A percentile compares a stretch with the other conserved stretches of the same genome.
phyloP scores from a whole-genome alignment of 1,284 basidiomycete genomes.

The Apiotrichum montevideense region DNA sequence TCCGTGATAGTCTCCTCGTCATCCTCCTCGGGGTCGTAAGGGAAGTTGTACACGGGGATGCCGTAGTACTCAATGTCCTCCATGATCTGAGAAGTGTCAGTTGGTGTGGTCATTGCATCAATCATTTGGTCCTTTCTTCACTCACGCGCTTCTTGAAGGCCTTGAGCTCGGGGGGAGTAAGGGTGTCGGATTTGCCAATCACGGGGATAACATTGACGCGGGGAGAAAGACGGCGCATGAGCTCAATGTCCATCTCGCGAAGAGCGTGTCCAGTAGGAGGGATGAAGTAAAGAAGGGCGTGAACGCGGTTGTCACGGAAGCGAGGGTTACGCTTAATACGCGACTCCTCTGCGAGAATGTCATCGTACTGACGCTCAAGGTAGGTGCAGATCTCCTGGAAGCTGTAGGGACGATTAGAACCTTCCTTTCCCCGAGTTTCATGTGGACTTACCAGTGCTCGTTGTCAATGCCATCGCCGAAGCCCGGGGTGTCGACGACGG shows the following conservation, averaged over 20 bases:
- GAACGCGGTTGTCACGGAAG: constrained; percentile 95
- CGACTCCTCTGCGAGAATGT: constrained; percentile 96
- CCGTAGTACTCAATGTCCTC: constrained; percentile 98
- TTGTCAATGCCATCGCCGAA: constrained; percentile 99
- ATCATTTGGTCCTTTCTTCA: constrained; percentile 11
- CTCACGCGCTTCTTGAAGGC: constrained; percentile 93
- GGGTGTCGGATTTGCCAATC: constrained; percentile 91
- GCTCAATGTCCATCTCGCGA: constrained; percentile 97
- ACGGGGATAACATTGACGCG: constrained; percentile 99
- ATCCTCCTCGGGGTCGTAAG: constrained; percentile 97
- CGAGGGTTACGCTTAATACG: constrained; percentile 99
- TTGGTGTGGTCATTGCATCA: not conserved
- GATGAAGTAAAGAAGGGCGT: constrained; percentile 97
- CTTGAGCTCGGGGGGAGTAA: constrained; percentile 83
- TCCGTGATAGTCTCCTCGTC: constrained; percentile 98
- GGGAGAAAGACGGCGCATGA: constrained; percentile 92
- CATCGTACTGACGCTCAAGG: constrained; percentile 98
- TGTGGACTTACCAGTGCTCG: constrained; percentile 76
- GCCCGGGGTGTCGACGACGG: constrained; percentile 97
- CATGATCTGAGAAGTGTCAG: constrained; percentile 65
- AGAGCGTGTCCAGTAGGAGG: constrained; percentile 84
- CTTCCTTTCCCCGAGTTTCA: not conserved
- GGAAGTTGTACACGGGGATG: constrained; percentile 99
- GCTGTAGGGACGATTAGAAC: constrained; percentile 47
- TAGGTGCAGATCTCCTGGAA: constrained; percentile 96